Base-by-base conservation (phyloP, 2,329 filamentous ascomycete species). In the Plectosphaerella cucumerina region DNA sequence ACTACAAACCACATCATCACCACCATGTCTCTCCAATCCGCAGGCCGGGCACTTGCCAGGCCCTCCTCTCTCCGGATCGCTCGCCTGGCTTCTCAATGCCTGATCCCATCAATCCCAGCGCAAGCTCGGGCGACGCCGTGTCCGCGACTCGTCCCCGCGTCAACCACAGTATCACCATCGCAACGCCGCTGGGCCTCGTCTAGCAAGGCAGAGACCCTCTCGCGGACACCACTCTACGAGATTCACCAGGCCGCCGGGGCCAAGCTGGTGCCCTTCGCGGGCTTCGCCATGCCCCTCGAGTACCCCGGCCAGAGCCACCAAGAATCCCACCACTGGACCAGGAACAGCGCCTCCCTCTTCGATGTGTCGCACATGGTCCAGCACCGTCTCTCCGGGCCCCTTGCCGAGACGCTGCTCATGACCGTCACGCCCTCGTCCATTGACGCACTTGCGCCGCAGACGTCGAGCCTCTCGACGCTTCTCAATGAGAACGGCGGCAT, bases 281-380 rank as follows among this genome's bases (percentile, higher is more conserved):
- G 90, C 59, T 96, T 86, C 74, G 78, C 82, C 60, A 97, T 99
- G 90, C 94, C 94, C 9, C 84, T 99, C 43, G 87, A 94, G 69
- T 99, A 97, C 74, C 71, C 78, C 34, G 81, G 85, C 58, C 79
- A 89, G 58, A 86, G 87, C 60, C 87, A 96, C 56, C 78, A 82
- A 59, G 89, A 91, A 54, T 96, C 90, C 48, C 94, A 97, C 75
- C 80, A 85, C 61, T 97, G 93, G 80, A 97, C 94, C 15, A 85
- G 94, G 49, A 80, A 84, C 60, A 88, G 92, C 70, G 88, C 90
- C 51, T 96, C 91, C 57, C 74, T 99, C 57, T 99, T 99, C 65
- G 94, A 99, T 70, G 94, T 97, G 50, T 87, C 87, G 67, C 94
- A 97, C 74, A 97, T 97, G 93, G 91, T 87, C 56, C 92, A 96